Conservation (phyloP, 208 protist species). For the Acanthamoeba culbertsoni region DNA sequence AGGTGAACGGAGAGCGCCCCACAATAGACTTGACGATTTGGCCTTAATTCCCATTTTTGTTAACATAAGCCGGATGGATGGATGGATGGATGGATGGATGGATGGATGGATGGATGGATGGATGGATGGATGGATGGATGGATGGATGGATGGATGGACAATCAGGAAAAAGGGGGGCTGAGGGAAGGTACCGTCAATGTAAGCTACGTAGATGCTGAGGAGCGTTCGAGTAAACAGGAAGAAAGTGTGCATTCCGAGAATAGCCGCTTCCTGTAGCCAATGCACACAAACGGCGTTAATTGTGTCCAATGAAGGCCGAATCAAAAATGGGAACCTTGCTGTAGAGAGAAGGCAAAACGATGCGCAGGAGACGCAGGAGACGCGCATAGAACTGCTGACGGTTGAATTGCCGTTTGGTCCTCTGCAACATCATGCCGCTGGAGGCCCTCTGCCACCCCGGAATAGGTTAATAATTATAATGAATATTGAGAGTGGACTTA, state of each 20-base stretch:
- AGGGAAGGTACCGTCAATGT: neutral
- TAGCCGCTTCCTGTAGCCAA: neutral
- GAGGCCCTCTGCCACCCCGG: neutral
- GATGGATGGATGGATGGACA: neutral
- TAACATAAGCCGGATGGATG: neutral
- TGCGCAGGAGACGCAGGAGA: neutral
- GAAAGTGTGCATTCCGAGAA: constrained; percentile 32
- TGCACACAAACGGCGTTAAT: neutral
- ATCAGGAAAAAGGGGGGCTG: no score
- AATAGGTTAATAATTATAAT: neutral
- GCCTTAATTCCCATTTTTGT: neutral
- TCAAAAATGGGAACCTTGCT: neutral
- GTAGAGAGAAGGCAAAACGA: constrained; percentile 22
- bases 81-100: neutral
- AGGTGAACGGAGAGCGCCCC: neutral
- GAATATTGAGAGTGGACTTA: neutral
- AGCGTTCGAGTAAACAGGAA: constrained; percentile 8
- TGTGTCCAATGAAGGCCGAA: neutral
- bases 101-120: neutral
- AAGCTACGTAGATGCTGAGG: constrained; percentile 39
- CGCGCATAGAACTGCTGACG: neutral
- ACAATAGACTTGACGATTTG: constrained; percentile 30
- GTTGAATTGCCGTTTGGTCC: neutral
- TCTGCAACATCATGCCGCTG: neutral
- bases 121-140: neutral